Conservation (phyloP, 352 stramenopile species). For the Halophytophthora batemanensis region DNA sequence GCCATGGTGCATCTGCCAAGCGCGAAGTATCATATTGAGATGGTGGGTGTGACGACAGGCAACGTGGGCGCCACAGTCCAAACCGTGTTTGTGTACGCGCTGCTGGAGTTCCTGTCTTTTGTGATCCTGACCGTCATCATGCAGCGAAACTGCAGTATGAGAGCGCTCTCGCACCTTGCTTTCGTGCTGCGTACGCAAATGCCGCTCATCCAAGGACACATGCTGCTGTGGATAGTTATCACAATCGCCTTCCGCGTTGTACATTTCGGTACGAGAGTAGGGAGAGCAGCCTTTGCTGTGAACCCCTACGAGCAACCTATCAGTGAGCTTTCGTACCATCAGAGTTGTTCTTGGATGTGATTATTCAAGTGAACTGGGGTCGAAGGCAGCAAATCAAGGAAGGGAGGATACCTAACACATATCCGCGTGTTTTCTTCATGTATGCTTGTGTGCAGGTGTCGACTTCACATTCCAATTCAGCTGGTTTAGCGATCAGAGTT, state of each 20-base stretch:
- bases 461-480: conserved; percentile 4
- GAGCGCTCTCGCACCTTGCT: conserved; percentile 9
- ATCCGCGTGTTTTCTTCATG: no score
- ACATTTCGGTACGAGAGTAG: conserved; percentile 6
- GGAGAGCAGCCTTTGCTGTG: background rate
- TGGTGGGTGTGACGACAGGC: background rate
- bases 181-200: conserved; percentile 21
- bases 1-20: conserved; percentile 8
- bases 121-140: conserved; percentile 3
- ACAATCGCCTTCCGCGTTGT: conserved; percentile 1
- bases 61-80: background rate
- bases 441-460: background rate
- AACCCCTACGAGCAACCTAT: no score
- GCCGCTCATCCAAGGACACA: conserved; percentile 6
- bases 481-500: background rate
- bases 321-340: no score
- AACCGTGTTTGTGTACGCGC: conserved; percentile 14
- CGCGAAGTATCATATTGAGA: conserved; percentile 17
- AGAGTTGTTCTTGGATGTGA: no score
- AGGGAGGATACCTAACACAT: no score
- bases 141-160: conserved; percentile 7
- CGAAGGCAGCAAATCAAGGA: no score
- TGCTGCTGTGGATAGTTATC: conserved; percentile 9
- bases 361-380: no score
- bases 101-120: conserved; percentile 19